Evolutionary conservation across 768 basidiomycete genomes (phyloP).

Genomic region (Termitomyces sp.): DNA sequence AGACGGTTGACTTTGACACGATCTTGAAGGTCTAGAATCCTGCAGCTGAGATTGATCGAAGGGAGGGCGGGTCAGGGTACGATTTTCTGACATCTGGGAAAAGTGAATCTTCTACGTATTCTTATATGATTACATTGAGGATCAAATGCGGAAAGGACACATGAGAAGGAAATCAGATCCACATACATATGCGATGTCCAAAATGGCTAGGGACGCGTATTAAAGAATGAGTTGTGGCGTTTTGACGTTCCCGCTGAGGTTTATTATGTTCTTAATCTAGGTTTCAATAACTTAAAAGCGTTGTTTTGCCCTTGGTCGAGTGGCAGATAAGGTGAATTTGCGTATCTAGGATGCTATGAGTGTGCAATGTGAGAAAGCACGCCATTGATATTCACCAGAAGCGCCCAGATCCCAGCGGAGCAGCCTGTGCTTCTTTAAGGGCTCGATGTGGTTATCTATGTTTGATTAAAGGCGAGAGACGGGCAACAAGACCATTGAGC

Average conservation of each 20-base stretch:
- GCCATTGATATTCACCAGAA: background rate
- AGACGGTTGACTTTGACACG: background rate
- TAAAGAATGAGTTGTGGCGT: background rate
- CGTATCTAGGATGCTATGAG: background rate
- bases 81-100: background rate
- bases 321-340: background rate
- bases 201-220: background rate
- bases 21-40: background rate
- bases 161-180: background rate
- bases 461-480: background rate
- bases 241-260: background rate
- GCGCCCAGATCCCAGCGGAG: background rate
- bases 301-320: background rate
- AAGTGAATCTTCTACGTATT: background rate
- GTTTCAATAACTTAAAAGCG: background rate
- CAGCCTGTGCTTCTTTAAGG: background rate
- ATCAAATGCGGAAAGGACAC: background rate
- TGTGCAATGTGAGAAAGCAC: background rate
- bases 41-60: background rate
- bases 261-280: background rate
- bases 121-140: background rate
- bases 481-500: background rate
- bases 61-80: background rate
- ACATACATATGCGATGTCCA: background rate
- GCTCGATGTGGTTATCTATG: background rate